Evolutionary conservation across 306 rosid genomes (phyloP).

Genomic region (Aeschynomene evenia): DNA sequence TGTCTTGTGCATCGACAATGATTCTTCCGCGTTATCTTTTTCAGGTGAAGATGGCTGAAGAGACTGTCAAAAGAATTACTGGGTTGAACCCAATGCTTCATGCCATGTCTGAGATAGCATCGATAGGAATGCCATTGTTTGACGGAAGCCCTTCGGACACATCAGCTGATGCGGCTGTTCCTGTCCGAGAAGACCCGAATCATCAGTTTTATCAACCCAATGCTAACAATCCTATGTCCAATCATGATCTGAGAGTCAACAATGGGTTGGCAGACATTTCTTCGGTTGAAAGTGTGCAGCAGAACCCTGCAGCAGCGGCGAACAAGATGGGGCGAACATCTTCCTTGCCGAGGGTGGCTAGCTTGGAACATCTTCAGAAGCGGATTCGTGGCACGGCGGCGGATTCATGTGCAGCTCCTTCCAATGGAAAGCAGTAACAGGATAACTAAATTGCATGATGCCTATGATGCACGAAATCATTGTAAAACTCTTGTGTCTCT

Average conservation of each 20-base stretch:
- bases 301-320: conserved; percentile 35
- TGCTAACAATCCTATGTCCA: conserved; percentile 36
- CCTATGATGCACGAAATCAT: conserved; percentile 9
- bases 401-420: conserved; percentile 36
- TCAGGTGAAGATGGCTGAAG: conserved; percentile 92
- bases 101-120: conserved; percentile 57
- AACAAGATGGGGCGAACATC: conserved; percentile 54
- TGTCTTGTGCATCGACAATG: conserved; percentile 6
- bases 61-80: conserved; percentile 65
- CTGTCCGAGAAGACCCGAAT: conserved; percentile 59
- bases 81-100: conserved; percentile 59
- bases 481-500: conserved; percentile 23
- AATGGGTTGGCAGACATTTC: conserved; percentile 45
- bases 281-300: conserved; percentile 52
- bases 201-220: conserved; percentile 49
- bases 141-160: conserved; percentile 76
- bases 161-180: conserved; percentile 65
- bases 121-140: conserved; percentile 56
- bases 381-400: conserved; percentile 59
- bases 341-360: conserved; percentile 81
- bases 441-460: conserved; percentile 8
- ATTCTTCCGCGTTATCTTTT: conserved; percentile 16
- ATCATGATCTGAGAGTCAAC: conserved; percentile 43
- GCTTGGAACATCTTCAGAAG: conserved; percentile 95
- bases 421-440: conserved; percentile 53